Base-by-base conservation (phyloP, 2,329 filamentous ascomycete genomes). In the Leptoxyphium fumago region DNA sequence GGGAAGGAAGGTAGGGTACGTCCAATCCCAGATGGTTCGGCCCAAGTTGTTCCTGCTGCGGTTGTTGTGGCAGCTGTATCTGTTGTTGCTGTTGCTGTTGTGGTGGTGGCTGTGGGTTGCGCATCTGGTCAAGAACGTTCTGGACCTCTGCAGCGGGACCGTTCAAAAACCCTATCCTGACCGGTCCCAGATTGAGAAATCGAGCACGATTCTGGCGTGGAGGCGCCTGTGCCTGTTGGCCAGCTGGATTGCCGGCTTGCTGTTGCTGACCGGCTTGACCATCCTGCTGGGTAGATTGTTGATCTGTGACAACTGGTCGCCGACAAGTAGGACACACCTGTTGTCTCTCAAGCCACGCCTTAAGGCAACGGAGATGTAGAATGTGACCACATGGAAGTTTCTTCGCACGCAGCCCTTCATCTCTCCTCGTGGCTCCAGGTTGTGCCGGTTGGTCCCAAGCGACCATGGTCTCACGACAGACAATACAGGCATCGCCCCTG, bases 301-400 rank as follows among this genome's bases (percentile, higher is more conserved):
- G 32, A 36, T 13, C 47, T 17, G 55, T 47, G 28, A 62, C 72
- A 32, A 86, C 91, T 13, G 89, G 80, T 42, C 84, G 77, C 53
- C 91, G 78, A 61, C 91, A 98, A 2, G 87, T 98, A 6, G 91
- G 91, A 60, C 91, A 98, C 29, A 94, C 88, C 65, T 98, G 91
- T 62, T 98, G 91, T 50, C 91, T 75, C 68, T 98, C 91, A 26
- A 98, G 73, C 91, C 91, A 98, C 61, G 88, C 94, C 63, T 91
- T 86, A 46, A 98, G 75, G 61, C 91, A 98, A 40, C 87, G 82
- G 51, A 95, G 83, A 62, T 98, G 91, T 34, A 98, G 67, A 34
- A 96, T 91, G 58, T 98, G 91, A 4, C 89, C 88, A 63, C 91
- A 98, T 0, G 91, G 91, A 9, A 98, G 74, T 65, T 94, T 96